A percentile compares a stretch with the other conserved stretches of the same genome.
Evolutionary conservation across 1,139 yeast species (phyloP).

Genomic region (Nadsonia commutata): DNA sequence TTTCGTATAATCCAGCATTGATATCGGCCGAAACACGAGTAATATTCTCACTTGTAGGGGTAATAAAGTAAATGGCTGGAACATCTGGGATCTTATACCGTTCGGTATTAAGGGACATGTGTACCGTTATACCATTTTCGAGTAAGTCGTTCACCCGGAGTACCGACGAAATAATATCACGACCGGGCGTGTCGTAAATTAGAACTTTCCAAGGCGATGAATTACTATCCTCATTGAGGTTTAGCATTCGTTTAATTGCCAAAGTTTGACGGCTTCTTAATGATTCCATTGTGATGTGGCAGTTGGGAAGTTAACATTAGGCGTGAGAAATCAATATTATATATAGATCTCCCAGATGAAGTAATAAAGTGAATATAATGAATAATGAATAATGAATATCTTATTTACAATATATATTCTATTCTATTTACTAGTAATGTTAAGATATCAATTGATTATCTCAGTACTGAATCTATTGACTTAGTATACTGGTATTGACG

Average conservation of each 20-base stretch:
- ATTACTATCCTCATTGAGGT: background rate
- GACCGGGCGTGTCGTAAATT: constrained; percentile 65
- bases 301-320: too few species aligned
- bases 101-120: constrained; percentile 51
- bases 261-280: background rate
- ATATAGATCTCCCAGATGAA: too few species aligned
- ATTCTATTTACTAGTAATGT: too few species aligned
- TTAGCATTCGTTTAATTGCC: background rate
- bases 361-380: too few species aligned
- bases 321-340: too few species aligned
- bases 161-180: constrained; percentile 77
- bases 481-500: too few species aligned
- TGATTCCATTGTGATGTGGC: too few species aligned
- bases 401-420: too few species aligned
- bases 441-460: too few species aligned
- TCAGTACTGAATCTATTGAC: too few species aligned
- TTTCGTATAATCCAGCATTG: constrained; percentile 57
- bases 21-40: constrained; percentile 57
- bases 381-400: too few species aligned
- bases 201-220: constrained; percentile 64
- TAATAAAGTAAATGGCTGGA: constrained; percentile 82
- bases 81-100: constrained; percentile 82
- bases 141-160: constrained; percentile 80
- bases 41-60: constrained; percentile 71
- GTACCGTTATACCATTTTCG: constrained; percentile 82